phyloP scores from a whole-genome alignment of 1,284 basidiomycete species.

The Ustilago crameri region DNA sequence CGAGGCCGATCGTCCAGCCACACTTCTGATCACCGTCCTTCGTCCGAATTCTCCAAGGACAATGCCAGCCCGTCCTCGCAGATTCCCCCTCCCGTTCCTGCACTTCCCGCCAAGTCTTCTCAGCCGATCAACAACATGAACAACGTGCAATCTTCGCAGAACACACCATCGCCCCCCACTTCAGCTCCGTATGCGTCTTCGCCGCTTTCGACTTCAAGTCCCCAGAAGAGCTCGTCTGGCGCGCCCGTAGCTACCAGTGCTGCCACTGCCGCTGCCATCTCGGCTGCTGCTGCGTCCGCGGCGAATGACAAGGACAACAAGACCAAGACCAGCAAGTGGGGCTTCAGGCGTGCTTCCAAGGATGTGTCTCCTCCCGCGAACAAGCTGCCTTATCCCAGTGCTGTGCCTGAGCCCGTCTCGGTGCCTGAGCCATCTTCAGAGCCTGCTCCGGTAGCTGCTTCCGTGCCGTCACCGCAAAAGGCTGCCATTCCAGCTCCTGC shows the following conservation, averaged over 20 bases:
- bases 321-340: conserved; percentile 43
- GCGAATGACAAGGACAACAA: conserved; percentile 24
- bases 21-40: conserved; percentile 22
- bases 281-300: conserved; percentile 8
- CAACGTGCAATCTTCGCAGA: conserved; percentile 2
- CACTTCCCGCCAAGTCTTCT: conserved; percentile 20
- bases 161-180: conserved; percentile 3
- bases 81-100: conserved; percentile 38
- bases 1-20: conserved; percentile 29
- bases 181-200: conserved; percentile 5
- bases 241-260: conserved; percentile 9
- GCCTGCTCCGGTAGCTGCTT: conserved; percentile 7
- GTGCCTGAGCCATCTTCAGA: conserved; percentile 9
- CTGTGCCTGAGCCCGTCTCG: conserved; percentile 20
- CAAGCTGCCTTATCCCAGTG: conserved; percentile 40
- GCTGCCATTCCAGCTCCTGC: conserved; percentile 13
- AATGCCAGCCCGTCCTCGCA: conserved; percentile 20
- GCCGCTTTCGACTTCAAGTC: conserved; percentile 8
- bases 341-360: conserved; percentile 46
- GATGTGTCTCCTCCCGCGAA: conserved; percentile 15
- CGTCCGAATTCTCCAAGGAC: conserved; percentile 37
- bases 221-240: not conserved
- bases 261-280: conserved; percentile 10
- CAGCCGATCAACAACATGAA: not conserved
- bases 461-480: conserved; percentile 19